Evolutionary conservation across 768 basidiomycete genomes (phyloP), one percentile per base, ranked within the genome.

Genomic region (Arthromyces matolae): DNA sequence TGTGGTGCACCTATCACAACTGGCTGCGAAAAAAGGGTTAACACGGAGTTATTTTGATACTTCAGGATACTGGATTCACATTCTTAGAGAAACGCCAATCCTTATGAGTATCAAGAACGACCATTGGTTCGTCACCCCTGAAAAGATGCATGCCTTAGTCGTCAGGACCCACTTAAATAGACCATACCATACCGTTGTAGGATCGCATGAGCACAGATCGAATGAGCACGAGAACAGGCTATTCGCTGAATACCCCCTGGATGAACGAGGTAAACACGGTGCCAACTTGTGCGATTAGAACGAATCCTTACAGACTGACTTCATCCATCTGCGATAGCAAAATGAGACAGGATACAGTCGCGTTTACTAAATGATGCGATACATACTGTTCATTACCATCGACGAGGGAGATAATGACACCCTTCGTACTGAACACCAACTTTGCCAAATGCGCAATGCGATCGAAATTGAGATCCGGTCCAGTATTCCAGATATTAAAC

Each of bases 61-160:
- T n/a, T n/a, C n/a, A n/a, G n/a, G n/a, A n/a, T n/a, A n/a, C 33
- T 37, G 18, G 7, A 65, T 81, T 58, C 52, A 93, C 93, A 64
- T 90, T 93, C 53, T 81, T 79, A 7, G 78, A 73, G 62, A 97
- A 96, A 22, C 93, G 77, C 93, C 93, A 97, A 65, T 96, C 94
- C 24, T 76, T 65, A 18, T 65, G 70, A 0, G 90, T 76, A 63
- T 97, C 91, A 18, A 93, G 70, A 5, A 97, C 66, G 9, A 97
- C 81, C 67, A 88, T 84, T 0, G 93, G 93, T 59, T 97, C 94
- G 51, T 89, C 89, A 47, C 83, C 82, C 40, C 87, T 89, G 47
- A 18, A 42, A 27, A 50, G 42, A 24, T 46, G 41, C 9, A 42
- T 33, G 22, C 36, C 22, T 61, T 24, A 29, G 12, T 34, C 8